Evolutionary conservation across 768 basidiomycete species (phyloP).

Genomic region (Pisolithus marmoratus): DNA sequence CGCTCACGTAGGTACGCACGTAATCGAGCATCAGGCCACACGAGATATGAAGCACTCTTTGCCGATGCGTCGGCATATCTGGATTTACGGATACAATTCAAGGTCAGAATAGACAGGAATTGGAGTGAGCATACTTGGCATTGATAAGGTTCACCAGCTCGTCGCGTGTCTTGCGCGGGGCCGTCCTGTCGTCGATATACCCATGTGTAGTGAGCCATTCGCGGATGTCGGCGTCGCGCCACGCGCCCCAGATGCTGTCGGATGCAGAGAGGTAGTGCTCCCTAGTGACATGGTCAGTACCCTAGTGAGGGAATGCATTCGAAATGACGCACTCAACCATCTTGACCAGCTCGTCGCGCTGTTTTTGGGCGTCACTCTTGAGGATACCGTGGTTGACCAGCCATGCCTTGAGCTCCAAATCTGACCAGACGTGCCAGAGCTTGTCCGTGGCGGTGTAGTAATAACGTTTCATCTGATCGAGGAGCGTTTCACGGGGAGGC

Average conservation of each 20-base stretch:
- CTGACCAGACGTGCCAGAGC: conserved; percentile 68
- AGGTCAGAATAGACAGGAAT: neutral
- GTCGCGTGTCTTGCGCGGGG: conserved; percentile 62
- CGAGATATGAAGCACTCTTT: conserved; percentile 60
- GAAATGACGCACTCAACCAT: conserved; percentile 50
- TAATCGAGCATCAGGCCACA: conserved; percentile 91
- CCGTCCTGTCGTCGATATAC: conserved; percentile 46
- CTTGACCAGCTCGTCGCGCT: conserved; percentile 73
- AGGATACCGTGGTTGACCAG: conserved; percentile 68
- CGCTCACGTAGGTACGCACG: conserved; percentile 82
- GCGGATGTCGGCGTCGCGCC: conserved; percentile 70
- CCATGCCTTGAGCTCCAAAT: conserved; percentile 73
- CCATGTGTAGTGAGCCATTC: conserved; percentile 72
- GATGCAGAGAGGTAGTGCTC: conserved; percentile 62
- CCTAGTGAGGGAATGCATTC: neutral
- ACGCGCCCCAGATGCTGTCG: conserved; percentile 59
- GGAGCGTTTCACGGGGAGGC: conserved; percentile 46
- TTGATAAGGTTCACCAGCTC: conserved; percentile 70
- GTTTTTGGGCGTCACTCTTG: conserved; percentile 62
- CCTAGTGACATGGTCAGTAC: conserved; percentile 25
- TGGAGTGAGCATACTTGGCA: conserved; percentile 43
- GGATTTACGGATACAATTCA: conserved; percentile 1
- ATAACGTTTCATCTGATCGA: conserved; percentile 67
- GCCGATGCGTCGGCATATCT: conserved; percentile 49
- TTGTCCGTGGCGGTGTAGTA: conserved; percentile 58